Base-by-base conservation (phyloP, 805 yeast genomes). In the Monosporozyma unispora region DNA sequence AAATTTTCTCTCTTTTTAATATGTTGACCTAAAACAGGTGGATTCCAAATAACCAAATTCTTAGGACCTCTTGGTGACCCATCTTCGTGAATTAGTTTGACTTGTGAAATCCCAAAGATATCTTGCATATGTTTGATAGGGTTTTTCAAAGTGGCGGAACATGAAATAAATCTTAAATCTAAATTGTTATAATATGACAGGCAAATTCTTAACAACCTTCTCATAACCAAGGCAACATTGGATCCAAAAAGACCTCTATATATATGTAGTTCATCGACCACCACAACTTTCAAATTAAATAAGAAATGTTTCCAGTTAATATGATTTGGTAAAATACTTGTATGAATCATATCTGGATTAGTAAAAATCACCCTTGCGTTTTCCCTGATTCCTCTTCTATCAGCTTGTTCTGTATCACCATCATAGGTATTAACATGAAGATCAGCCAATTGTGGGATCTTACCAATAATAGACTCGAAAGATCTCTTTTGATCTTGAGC, bases 401-500 rank as follows among this genome's bases (percentile, higher is more conserved):
- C 70, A 2, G 70, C 71, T 33, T 70, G 61, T 1, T 83, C 85
- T 0, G 98, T 91, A 64, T 93, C 99, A 9, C 99, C 99, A 67
- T 93, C 99, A 61, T 80, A 90, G 0, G 97, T 87, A 45, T 84
- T 91, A 2, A 82, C 85, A 1, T 76, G 64, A 0, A 82, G 69
- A 16, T 71, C 70, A 3, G 64, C 59, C 2, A 73, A 55, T 11
- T 67, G 66, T 0, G 80, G 79, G 46, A 86, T 74, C 35, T 68
- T 68, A 5, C 73, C 66, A 42, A 84, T 67, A 10, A 85, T 67
- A 21, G 77, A 80, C 45, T 75, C 74, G 49, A 93, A 69, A n/a
- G 95, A 81, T 54, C 96, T 72, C 58, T 83, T 83, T 66, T 93
- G 99, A 70, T 93, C 99, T 61, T 93, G 99, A 0, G 99, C 98